Percentiles rank a stretch among this genome's conserved stretches.
Conservation (phyloP, 2,329 filamentous ascomycete genomes). For the Aureobasidium sp. region DNA sequence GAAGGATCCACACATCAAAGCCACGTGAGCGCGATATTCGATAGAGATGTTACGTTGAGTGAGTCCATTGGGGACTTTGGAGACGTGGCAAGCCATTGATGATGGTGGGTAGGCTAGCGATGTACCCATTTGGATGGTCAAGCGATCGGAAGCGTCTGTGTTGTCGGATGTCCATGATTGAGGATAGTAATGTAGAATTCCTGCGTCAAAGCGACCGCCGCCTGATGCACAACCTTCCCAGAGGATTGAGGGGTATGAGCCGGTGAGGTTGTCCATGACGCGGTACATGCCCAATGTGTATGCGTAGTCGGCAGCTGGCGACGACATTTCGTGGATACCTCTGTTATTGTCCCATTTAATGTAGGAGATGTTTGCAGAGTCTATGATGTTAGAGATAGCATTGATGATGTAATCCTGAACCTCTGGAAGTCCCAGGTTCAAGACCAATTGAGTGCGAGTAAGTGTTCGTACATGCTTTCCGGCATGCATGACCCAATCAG, state of each 20-base stretch:
- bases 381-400: slow-evolving; percentile 60
- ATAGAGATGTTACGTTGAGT: slow-evolving; percentile 63
- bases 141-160: slow-evolving; percentile 67
- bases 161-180: slow-evolving; percentile 74
- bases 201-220: slow-evolving; percentile 70
- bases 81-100: slow-evolving; percentile 72
- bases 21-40: slow-evolving; percentile 69
- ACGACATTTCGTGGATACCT: slow-evolving; percentile 66
- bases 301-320: slow-evolving; percentile 59
- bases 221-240: slow-evolving; percentile 74
- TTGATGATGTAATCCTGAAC: slow-evolving; percentile 70
- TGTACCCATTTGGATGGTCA: slow-evolving; percentile 70
- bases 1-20: slow-evolving; percentile 75
- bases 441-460: slow-evolving; percentile 64
- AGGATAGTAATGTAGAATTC: slow-evolving; percentile 70
- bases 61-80: slow-evolving; percentile 65
- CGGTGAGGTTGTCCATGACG: slow-evolving; percentile 67
- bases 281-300: slow-evolving; percentile 72
- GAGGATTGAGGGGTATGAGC: slow-evolving; percentile 65
- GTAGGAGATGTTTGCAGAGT: slow-evolving; percentile 61
- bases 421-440: slow-evolving; percentile 66
- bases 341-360: slow-evolving; percentile 77
- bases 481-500: slow-evolving; percentile 69
- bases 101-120: slow-evolving; percentile 69
- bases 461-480: slow-evolving; percentile 63